These are phyloP conservation scores for Pleurotus pulmonarius DNA, from an alignment of 768 basidiomycete species.

Conservation along the genomic window DNA sequence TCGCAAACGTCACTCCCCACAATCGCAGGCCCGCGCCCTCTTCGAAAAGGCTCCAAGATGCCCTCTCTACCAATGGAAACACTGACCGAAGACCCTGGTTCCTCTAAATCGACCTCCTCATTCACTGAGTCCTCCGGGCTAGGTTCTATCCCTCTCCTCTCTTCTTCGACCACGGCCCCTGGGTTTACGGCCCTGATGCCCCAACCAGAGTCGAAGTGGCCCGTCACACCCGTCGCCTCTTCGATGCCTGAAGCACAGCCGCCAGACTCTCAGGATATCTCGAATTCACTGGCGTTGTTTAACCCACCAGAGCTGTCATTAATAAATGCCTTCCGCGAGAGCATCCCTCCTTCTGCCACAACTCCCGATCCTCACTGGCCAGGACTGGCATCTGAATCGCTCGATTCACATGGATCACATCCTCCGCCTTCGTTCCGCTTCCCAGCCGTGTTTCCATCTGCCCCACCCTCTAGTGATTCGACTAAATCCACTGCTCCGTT, in stretches of 20 bases:
- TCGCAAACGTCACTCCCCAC: background rate
- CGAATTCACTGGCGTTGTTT: too few relatives aligned
- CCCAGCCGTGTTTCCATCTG: background rate
- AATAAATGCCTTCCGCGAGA: constrained; percentile 1
- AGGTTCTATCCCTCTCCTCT: background rate
- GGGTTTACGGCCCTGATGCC: constrained; percentile 2
- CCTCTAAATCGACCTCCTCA: background rate
- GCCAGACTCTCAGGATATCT: background rate
- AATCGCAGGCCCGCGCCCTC: constrained; percentile 2
- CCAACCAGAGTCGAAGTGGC: background rate
- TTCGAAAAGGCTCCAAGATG: background rate
- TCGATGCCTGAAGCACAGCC: background rate
- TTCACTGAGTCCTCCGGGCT: background rate
- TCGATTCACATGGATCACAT: background rate
- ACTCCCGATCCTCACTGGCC: background rate
- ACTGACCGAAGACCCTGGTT: background rate
- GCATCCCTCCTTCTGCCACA: background rate
- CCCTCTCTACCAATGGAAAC: background rate
- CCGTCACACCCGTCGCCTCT: background rate
- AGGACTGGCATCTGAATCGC: background rate
- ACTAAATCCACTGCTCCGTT: background rate
- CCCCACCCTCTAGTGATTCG: background rate
- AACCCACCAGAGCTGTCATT: background rate
- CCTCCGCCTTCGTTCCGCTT: constrained; percentile 1
- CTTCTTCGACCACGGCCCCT: background rate